Evolutionary conservation across 352 stramenopile genomes (phyloP).

Genomic region (Pythium grandisporangium): DNA sequence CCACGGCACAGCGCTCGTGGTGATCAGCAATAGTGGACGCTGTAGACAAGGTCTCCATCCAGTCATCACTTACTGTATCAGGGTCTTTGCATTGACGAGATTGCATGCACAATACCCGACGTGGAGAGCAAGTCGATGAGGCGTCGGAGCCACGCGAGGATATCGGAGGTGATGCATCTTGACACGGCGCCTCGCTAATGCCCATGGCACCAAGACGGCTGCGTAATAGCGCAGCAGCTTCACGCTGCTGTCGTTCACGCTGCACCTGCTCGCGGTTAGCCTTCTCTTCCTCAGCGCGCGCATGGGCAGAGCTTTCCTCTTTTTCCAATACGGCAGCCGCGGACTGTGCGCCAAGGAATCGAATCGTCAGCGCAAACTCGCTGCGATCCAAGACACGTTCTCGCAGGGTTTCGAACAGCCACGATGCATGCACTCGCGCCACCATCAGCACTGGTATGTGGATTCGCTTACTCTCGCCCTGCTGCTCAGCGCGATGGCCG

Average conservation of each 20-base stretch:
- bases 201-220: slow-evolving; percentile 26
- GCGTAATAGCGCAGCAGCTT: slow-evolving; percentile 40
- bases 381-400: slow-evolving; percentile 30
- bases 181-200: neutral
- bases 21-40: no score
- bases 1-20: no score
- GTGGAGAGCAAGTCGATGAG: neutral
- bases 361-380: slow-evolving; percentile 34
- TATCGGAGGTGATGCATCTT: no score
- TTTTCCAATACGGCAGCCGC: slow-evolving; percentile 40
- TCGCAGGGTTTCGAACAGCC: slow-evolving; percentile 45
- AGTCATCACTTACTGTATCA: no score
- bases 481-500: slow-evolving; percentile 15
- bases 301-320: slow-evolving; percentile 20
- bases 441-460: slow-evolving; percentile 60
- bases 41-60: slow-evolving; percentile 9
- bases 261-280: slow-evolving; percentile 18
- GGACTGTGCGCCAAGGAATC: slow-evolving; percentile 43
- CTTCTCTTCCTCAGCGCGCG: slow-evolving; percentile 13
- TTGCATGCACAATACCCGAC: neutral
- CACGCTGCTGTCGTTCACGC: slow-evolving; percentile 30
- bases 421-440: slow-evolving; percentile 22
- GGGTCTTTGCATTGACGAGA: no score
- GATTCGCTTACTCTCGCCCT: slow-evolving; percentile 18
- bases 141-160: no score